Evolutionary conservation across 2,329 filamentous ascomycete species (phyloP), one percentile per base, ranked within the genome.

Genomic region (Cytospora chrysosperma): DNA sequence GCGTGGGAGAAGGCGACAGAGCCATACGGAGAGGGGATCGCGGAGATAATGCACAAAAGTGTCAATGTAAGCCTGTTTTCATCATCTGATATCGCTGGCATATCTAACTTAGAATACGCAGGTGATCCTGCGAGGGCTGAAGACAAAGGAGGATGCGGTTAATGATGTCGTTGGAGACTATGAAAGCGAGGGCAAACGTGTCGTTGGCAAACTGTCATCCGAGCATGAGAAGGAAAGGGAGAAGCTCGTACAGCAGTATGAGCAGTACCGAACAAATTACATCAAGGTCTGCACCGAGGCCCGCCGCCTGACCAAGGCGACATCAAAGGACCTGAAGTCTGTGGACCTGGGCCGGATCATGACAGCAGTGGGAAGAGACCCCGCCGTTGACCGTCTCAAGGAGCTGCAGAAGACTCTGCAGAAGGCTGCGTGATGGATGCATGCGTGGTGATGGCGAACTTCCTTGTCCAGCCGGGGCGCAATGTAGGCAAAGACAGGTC

Each of bases 31-130:
- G 51, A 52, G 12, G 51, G 40, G 17, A 21, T 66, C 50, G 58
- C 15, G 2, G 64, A 59, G 43, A 58, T 53, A 4, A 66, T 66
- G 65, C 65, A 66, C 30, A 54, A 21, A n/a, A 60, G 62, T 13
- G 62, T 65, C 28, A 59, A 61, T 13, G 65, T 66, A 54, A 64
- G 64, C 27, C 21, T 13, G 17, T 9, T 7, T 10, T 19, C 19
- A 21, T 10, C 17, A 0, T 34, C 28, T 2, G 1, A 26, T 28
- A 21, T 28, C n/a, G 4, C 19, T 27, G n/a, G 13, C 3, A 37
- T 7, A 2, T 17, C 49, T n/a, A 51, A 57, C 51, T 60, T 19
- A 65, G 17, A 1, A 1, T 59, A 15, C 8, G n/a, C 55, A 66
- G 65, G 53, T 57, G 3, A 32, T 65, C 17, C 30, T 65, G 19